phyloP scores from a whole-genome alignment of 2,329 filamentous ascomycete species.

The Botrytis galanthina region DNA sequence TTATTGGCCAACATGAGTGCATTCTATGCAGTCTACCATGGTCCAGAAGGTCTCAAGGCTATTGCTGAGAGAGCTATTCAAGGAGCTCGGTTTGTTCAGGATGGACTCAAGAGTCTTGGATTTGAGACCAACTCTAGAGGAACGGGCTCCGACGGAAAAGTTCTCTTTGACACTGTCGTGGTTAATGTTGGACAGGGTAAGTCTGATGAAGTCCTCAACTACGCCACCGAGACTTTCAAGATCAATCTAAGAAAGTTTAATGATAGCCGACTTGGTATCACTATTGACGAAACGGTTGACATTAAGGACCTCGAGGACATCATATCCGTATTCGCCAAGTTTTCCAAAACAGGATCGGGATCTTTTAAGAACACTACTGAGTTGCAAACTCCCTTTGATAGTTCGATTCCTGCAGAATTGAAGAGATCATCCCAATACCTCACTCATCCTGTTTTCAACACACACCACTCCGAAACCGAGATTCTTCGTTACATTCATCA shows the following conservation, averaged over 20 bases:
- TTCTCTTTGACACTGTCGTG: slow-evolving; percentile 78
- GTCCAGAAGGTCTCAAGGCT: slow-evolving; percentile 74
- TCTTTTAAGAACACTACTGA: slow-evolving; percentile 37
- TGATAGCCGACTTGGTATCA: slow-evolving; percentile 64
- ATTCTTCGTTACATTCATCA: slow-evolving; percentile 91
- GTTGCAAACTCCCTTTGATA: slow-evolving; percentile 44
- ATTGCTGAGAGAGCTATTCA: slow-evolving; percentile 79
- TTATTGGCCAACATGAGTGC: slow-evolving; percentile 93
- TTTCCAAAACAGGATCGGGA: slow-evolving; percentile 29
- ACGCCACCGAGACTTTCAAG: slow-evolving; percentile 49
- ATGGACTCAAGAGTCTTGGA: slow-evolving; percentile 60
- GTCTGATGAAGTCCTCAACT: slow-evolving; percentile 51
- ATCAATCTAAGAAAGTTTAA: slow-evolving; percentile 65
- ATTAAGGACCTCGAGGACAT: slow-evolving; percentile 56
- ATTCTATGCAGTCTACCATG: slow-evolving; percentile 92
- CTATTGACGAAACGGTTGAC: slow-evolving; percentile 72
- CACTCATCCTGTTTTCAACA: slow-evolving; percentile 92
- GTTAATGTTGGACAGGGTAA: slow-evolving; percentile 55
- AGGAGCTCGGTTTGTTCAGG: slow-evolving; percentile 67
- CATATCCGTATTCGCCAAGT: slow-evolving; percentile 52
- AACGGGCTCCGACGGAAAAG: slow-evolving; percentile 53
- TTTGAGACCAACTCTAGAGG: slow-evolving; percentile 60
- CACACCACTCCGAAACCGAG: slow-evolving; percentile 91
- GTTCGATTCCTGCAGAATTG: slow-evolving; percentile 55
- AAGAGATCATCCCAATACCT: slow-evolving; percentile 73